A percentile compares a stretch with the other conserved stretches of the same genome.
Evolutionary conservation across 2,329 filamentous ascomycete genomes (phyloP).

Genomic region (Colletotrichum sp.): DNA sequence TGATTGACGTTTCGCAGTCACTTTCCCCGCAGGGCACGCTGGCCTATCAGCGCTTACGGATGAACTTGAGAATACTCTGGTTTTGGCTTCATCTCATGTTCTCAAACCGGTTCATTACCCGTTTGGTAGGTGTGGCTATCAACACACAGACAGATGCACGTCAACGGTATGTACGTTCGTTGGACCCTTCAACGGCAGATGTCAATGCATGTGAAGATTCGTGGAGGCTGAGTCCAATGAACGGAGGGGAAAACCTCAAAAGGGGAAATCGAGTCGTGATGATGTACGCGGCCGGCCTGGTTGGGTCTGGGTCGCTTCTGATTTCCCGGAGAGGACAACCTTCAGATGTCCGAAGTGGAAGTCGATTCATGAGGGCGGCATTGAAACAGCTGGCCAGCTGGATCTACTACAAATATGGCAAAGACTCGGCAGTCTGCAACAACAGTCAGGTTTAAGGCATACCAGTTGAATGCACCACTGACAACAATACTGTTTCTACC

Average conservation of each 20-base stretch:
- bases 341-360: background rate
- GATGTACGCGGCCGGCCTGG: background rate
- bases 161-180: background rate
- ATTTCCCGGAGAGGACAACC: background rate
- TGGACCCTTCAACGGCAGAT: background rate
- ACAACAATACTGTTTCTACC: background rate
- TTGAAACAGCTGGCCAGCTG: background rate
- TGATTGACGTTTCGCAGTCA: background rate
- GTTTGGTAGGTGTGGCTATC: background rate
- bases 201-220: background rate
- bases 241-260: background rate
- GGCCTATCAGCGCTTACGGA: background rate
- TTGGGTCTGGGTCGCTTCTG: background rate
- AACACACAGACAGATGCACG: background rate
- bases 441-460: rapidly evolving
- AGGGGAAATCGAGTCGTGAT: background rate
- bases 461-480: background rate
- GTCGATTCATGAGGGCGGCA: background rate
- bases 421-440: background rate
- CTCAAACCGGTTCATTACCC: background rate
- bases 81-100: background rate
- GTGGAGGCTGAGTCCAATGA: background rate
- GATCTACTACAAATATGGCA: background rate
- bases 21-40: background rate
- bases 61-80: background rate